These are phyloP conservation scores for Nakaseomyces delphensis DNA, from an alignment of 1,139 yeast species.

Conservation along the genomic window DNA sequence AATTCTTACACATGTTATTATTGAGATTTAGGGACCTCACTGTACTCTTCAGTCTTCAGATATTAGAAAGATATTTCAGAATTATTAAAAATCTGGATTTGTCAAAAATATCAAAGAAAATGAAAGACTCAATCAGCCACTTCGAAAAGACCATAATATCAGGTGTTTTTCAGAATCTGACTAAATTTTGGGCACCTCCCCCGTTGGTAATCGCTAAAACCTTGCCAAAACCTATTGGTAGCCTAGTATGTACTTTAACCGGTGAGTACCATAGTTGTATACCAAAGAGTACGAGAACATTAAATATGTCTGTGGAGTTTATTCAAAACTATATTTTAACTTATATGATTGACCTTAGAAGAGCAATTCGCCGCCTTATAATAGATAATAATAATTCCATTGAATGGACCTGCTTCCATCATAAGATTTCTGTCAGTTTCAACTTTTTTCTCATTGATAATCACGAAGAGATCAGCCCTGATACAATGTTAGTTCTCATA, in stretches of 20 bases:
- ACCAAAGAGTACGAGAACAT: conserved; percentile 1
- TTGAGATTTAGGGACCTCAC: conserved; percentile 28
- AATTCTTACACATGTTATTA: conserved; percentile 21
- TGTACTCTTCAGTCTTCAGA: conserved; percentile 24
- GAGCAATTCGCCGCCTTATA: conserved; percentile 31
- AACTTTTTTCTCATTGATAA: conserved; percentile 26
- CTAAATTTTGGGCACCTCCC: conserved; percentile 52
- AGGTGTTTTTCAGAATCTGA: conserved; percentile 34
- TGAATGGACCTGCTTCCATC: conserved; percentile 19
- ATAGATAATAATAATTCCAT: conserved; percentile 8
- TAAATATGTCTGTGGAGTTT: conserved; percentile 32
- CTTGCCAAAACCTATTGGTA: conserved; percentile 35
- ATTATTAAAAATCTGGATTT: conserved; percentile 9
- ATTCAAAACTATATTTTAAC: conserved; percentile 43
- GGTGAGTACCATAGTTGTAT: conserved; percentile 17
- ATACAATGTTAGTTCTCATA: conserved; percentile 42
- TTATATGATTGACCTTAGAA: conserved; percentile 44
- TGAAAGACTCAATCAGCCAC: neutral
- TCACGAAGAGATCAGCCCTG: conserved; percentile 30
- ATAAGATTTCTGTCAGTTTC: conserved; percentile 18
- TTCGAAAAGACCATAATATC: conserved; percentile 20
- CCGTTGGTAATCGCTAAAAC: conserved; percentile 37
- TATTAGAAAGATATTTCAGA: conserved; percentile 19
- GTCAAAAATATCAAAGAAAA: conserved; percentile 7
- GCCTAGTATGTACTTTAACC: conserved; percentile 18